A percentile compares a stretch with the other conserved stretches of the same genome.
Evolutionary conservation across 352 stramenopile species (phyloP).

Genomic region (Globisporangium nagaii): DNA sequence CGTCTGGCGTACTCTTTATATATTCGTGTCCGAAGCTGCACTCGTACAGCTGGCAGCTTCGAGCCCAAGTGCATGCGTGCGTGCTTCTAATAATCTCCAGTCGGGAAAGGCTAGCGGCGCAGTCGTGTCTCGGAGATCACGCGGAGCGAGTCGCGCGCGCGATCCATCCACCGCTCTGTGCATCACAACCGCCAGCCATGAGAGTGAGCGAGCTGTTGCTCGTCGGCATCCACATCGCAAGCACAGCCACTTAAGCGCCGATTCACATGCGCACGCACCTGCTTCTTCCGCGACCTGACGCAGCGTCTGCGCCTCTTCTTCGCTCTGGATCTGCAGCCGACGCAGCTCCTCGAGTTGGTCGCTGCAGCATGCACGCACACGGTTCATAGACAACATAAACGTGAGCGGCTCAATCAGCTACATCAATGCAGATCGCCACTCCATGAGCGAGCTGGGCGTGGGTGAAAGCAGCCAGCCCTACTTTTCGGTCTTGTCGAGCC

Average conservation of each 20-base stretch:
- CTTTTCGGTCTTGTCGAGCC: slow-evolving; percentile 77
- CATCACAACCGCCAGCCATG: not conserved
- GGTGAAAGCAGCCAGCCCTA: too few species aligned
- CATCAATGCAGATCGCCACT: too few species aligned
- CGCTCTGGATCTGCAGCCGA: slow-evolving; percentile 74
- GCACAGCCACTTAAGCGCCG: too few species aligned
- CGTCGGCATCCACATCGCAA: too few species aligned
- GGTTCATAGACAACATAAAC: not conserved
- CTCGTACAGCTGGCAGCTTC: too few species aligned
- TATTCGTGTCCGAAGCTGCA: too few species aligned
- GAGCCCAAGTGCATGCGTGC: too few species aligned
- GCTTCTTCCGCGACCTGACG: slow-evolving; percentile 79
- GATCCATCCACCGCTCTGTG: slow-evolving; percentile 76
- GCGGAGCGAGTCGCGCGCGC: slow-evolving; percentile 70
- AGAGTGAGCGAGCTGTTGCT: too few species aligned
- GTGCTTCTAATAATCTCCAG: not conserved
- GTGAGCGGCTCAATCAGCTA: not conserved
- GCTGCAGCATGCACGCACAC: slow-evolving; percentile 13
- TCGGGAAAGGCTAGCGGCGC: slow-evolving; percentile 21
- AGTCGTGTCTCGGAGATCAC: slow-evolving; percentile 80
- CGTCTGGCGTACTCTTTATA: too few species aligned
- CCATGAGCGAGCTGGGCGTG: too few species aligned
- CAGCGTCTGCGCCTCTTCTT: slow-evolving; percentile 80
- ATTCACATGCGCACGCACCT: slow-evolving; percentile 21
- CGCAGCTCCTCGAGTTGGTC: slow-evolving; percentile 78